These are phyloP conservation scores for Phytopythium ostracodes DNA, from an alignment of 352 stramenopile species.

Conservation along the genomic window DNA sequence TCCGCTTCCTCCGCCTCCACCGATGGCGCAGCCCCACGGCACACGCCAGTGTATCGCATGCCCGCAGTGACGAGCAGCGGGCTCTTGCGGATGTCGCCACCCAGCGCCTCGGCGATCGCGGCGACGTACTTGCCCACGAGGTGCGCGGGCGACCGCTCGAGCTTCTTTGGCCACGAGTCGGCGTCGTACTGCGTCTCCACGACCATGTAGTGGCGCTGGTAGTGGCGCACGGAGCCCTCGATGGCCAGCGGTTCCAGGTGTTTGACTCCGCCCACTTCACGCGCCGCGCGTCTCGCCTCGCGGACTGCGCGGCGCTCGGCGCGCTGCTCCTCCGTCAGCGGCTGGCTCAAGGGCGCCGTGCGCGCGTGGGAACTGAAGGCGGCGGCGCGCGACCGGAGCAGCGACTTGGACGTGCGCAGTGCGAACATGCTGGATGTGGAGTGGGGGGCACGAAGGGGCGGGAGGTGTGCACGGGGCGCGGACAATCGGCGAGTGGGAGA, in stretches of 20 bases:
- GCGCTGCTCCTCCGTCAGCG: conserved; percentile 23
- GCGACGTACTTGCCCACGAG: conserved; percentile 38
- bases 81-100: conserved; percentile 30
- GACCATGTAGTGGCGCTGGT: conserved; percentile 56
- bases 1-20: background rate
- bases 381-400: background rate
- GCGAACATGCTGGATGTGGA: background rate
- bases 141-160: conserved; percentile 61
- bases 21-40: background rate
- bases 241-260: conserved; percentile 34
- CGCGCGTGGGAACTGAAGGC: background rate
- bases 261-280: conserved; percentile 7
- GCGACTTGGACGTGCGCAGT: background rate
- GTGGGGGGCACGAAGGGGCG: background rate
- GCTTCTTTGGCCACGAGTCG: conserved; percentile 58
- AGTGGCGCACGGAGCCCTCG: conserved; percentile 51
- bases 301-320: conserved; percentile 27
- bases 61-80: conserved; percentile 45
- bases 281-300: conserved; percentile 6
- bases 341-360: conserved; percentile 1
- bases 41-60: conserved; percentile 35
- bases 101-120: conserved; percentile 24
- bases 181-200: conserved; percentile 40
- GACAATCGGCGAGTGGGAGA: background rate
- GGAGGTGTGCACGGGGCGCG: background rate